phyloP scores from a whole-genome alignment of 805 yeast species.

The Candida loeiensis region DNA sequence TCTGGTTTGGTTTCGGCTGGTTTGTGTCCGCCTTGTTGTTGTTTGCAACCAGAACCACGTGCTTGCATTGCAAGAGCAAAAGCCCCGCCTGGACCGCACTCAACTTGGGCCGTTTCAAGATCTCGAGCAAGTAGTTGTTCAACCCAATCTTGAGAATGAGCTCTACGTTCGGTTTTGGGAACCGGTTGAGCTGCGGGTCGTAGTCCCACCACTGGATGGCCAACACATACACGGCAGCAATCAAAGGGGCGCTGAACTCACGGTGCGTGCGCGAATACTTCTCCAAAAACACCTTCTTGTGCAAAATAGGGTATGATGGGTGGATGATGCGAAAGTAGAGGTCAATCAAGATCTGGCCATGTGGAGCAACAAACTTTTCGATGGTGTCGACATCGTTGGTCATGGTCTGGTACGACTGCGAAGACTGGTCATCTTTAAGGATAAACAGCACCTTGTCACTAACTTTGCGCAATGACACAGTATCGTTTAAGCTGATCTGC shows the following conservation, averaged over 20 bases:
- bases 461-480: slow-evolving; percentile 72
- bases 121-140: slow-evolving; percentile 69
- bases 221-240: slow-evolving; percentile 85
- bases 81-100: slow-evolving; percentile 92
- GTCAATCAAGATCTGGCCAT: slow-evolving; percentile 77
- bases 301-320: slow-evolving; percentile 87
- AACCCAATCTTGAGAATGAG: slow-evolving; percentile 46
- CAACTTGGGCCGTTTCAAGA: slow-evolving; percentile 80
- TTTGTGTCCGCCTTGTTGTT: slow-evolving; percentile 8
- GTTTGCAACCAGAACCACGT: slow-evolving; percentile 24
- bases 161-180: slow-evolving; percentile 74
- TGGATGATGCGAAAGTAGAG: slow-evolving; percentile 82
- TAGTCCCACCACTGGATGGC: slow-evolving; percentile 96
- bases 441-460: slow-evolving; percentile 73
- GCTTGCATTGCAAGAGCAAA: slow-evolving; percentile 64
- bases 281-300: slow-evolving; percentile 86
- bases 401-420: slow-evolving; percentile 62
- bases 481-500: slow-evolving; percentile 69
- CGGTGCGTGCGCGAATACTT: slow-evolving; percentile 88
- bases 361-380: slow-evolving; percentile 85
- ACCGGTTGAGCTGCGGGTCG: slow-evolving; percentile 70
- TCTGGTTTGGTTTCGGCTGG: slow-evolving; percentile 12
- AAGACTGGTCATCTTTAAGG: slow-evolving; percentile 75
- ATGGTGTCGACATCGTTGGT: slow-evolving; percentile 79
- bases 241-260: slow-evolving; percentile 84